Evolutionary conservation across 2,329 filamentous ascomycete genomes (phyloP).

Genomic region (Alternaria brassicicola): DNA sequence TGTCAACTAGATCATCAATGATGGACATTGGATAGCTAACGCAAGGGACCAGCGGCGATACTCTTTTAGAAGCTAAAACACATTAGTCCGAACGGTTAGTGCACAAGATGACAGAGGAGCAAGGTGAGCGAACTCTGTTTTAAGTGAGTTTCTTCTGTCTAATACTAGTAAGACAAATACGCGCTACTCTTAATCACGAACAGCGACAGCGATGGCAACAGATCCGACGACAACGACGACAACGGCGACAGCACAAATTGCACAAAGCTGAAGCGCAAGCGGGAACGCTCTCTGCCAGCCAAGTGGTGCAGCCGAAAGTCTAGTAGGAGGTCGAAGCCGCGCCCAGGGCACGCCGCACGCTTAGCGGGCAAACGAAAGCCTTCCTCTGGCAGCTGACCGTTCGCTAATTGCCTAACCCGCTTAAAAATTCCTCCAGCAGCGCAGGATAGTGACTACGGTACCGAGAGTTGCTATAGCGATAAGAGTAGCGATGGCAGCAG

Average conservation of each 20-base stretch:
- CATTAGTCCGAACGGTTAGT: slow-evolving; percentile 3
- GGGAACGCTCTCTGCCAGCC: slow-evolving; percentile 2
- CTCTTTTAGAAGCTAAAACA: slow-evolving; percentile 6
- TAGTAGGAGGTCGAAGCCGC: neutral
- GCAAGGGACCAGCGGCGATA: slow-evolving; percentile 1
- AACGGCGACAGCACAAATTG: neutral
- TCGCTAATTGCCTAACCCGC: neutral
- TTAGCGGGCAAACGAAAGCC: neutral
- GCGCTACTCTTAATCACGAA: neutral
- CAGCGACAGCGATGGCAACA: neutral
- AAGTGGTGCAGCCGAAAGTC: neutral
- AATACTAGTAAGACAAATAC: slow-evolving; percentile 4
- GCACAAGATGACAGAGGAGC: slow-evolving; percentile 2
- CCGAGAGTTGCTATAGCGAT: slow-evolving; percentile 5
- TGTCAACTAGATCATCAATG: slow-evolving; percentile 6
- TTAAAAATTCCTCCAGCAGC: neutral
- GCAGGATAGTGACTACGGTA: neutral
- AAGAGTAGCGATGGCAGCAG: slow-evolving; percentile 1
- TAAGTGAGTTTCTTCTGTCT: slow-evolving; percentile 5
- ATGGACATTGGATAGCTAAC: slow-evolving; percentile 5
- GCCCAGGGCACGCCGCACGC: neutral
- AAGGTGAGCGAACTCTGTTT: slow-evolving; percentile 8
- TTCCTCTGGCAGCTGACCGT: neutral
- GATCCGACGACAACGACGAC: neutral
- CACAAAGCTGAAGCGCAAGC: neutral